Conservation (phyloP, 331 rosid species). For the Malus hybrid region DNA sequence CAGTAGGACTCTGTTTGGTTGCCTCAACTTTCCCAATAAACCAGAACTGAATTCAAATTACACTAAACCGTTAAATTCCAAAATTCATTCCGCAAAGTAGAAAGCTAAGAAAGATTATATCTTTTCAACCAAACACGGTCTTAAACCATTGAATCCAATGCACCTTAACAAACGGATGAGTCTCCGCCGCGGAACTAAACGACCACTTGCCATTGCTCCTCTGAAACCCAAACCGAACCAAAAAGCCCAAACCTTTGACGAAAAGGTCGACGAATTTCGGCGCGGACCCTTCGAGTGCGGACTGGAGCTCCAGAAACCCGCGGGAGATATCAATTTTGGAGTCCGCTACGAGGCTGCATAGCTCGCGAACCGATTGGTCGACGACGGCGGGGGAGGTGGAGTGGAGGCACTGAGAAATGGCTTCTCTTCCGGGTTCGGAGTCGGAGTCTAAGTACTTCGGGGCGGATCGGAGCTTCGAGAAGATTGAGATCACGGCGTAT, state of each 20-base stretch:
- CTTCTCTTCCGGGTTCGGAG: slow-evolving; percentile 70
- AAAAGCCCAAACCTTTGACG: slow-evolving; percentile 73
- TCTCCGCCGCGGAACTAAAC: slow-evolving; percentile 23
- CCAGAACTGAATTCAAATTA: not conserved
- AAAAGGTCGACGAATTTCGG: slow-evolving; percentile 46
- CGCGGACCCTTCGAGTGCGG: slow-evolving; percentile 67
- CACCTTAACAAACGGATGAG: slow-evolving; percentile 82
- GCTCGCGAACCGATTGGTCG: slow-evolving; percentile 78
- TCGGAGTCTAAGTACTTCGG: slow-evolving; percentile 51
- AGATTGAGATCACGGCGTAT: slow-evolving; percentile 63
- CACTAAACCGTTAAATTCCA: not conserved
- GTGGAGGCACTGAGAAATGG: slow-evolving; percentile 66
- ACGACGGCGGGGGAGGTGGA: slow-evolving; percentile 64
- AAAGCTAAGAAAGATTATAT: not conserved
- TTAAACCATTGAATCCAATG: not conserved
- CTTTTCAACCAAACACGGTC: not conserved
- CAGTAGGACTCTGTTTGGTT: not conserved
- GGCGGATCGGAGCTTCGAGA: slow-evolving; percentile 72
- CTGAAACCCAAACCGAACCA: slow-evolving; percentile 55
- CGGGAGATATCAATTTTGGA: slow-evolving; percentile 33
- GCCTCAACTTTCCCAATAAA: not conserved
- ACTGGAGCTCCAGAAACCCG: slow-evolving; percentile 66
- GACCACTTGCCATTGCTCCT: slow-evolving; percentile 37
- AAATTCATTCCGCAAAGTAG: no score
- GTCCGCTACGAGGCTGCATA: slow-evolving; percentile 68